A percentile compares a stretch with the other conserved stretches of the same genome.
These are phyloP conservation scores for Gossypium ekmanianum DNA, from an alignment of 345 rosid species.

Conservation along the genomic window DNA sequence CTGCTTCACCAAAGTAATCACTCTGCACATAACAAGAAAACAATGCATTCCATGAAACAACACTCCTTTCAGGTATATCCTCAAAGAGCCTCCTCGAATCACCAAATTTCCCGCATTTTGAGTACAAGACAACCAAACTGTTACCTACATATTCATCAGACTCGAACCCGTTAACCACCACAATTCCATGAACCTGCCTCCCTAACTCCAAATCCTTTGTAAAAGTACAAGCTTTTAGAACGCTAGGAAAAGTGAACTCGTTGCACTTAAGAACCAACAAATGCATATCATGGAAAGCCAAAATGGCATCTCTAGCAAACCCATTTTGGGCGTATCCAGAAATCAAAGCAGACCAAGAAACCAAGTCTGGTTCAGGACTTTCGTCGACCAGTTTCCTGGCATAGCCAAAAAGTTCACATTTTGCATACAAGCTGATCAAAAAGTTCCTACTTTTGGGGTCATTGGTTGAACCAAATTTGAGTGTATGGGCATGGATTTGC, in stretches of 20 bases:
- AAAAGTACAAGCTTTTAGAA: slow-evolving; percentile 51
- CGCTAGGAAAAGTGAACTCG: slow-evolving; percentile 55
- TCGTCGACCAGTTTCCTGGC: slow-evolving; percentile 53
- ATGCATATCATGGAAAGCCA: slow-evolving; percentile 39
- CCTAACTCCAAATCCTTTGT: slow-evolving; percentile 42
- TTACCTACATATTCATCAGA: slow-evolving; percentile 55
- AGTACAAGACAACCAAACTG: slow-evolving; percentile 53
- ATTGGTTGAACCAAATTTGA: slow-evolving; percentile 29
- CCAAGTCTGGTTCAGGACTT: slow-evolving; percentile 56
- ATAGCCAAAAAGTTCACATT: slow-evolving; percentile 35
- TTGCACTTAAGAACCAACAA: slow-evolving; percentile 48
- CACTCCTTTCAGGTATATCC: slow-evolving; percentile 39
- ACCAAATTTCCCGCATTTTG: slow-evolving; percentile 45
- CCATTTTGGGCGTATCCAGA: slow-evolving; percentile 56
- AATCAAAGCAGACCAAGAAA: slow-evolving; percentile 68
- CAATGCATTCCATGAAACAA: slow-evolving; percentile 61
- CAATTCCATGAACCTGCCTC: slow-evolving; percentile 54
- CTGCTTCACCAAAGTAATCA: slow-evolving; percentile 37
- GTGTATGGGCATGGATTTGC: slow-evolving; percentile 44
- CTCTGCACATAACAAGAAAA: slow-evolving; percentile 52
- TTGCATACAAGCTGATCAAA: slow-evolving; percentile 42
- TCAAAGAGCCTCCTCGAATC: slow-evolving; percentile 50
- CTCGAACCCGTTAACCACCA: slow-evolving; percentile 49
- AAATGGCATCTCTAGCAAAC: slow-evolving; percentile 37
- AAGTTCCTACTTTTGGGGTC: slow-evolving; percentile 34